A percentile compares a stretch with the other conserved stretches of the same genome.
These are phyloP conservation scores for Kalanchoe fedtschenkoi DNA, from an alignment of 164 flowering plant genomes.

Conservation along the genomic window DNA sequence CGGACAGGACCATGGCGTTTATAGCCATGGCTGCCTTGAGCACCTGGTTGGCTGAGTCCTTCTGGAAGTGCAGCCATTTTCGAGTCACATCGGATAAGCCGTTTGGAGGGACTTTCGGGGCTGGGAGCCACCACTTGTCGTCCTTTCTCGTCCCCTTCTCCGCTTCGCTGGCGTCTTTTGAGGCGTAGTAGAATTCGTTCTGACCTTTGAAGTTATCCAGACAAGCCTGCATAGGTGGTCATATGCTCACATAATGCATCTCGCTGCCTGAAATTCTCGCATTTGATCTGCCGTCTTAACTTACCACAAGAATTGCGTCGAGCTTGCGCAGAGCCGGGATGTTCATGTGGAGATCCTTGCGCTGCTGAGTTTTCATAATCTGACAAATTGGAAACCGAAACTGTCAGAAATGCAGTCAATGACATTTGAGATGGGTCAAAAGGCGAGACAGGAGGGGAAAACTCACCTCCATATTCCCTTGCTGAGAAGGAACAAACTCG, in stretches of 20 bases:
- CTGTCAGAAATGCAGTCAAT: neutral
- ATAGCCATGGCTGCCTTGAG: conserved; percentile 74
- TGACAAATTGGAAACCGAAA: conserved; percentile 7
- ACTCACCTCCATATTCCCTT: conserved; percentile 39
- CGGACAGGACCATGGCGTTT: conserved; percentile 51
- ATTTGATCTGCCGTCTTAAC: conserved; percentile 7
- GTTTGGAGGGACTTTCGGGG: conserved; percentile 42
- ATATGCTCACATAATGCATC: neutral
- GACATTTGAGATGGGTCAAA: neutral
- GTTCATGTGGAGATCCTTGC: conserved; percentile 45
- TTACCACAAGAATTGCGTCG: conserved; percentile 49
- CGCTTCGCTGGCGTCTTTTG: conserved; percentile 22
- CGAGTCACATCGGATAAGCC: conserved; percentile 45
- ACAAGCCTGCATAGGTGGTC: conserved; percentile 26
- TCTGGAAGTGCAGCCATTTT: conserved; percentile 55
- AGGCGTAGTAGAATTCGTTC: conserved; percentile 43
- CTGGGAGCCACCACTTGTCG: conserved; percentile 78
- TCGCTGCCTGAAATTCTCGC: neutral
- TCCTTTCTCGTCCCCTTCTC: conserved; percentile 29
- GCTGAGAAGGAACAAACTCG: conserved; percentile 51
- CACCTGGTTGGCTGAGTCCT: conserved; percentile 65
- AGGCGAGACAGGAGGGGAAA: neutral
- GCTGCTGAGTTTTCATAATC: conserved; percentile 46
- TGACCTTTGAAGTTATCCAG: conserved; percentile 57
- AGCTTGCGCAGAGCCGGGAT: conserved; percentile 52